These are phyloP conservation scores for Apophysomyces trapeziformis DNA, from an alignment of 371 early-diverging fungal species.

Conservation along the genomic window DNA sequence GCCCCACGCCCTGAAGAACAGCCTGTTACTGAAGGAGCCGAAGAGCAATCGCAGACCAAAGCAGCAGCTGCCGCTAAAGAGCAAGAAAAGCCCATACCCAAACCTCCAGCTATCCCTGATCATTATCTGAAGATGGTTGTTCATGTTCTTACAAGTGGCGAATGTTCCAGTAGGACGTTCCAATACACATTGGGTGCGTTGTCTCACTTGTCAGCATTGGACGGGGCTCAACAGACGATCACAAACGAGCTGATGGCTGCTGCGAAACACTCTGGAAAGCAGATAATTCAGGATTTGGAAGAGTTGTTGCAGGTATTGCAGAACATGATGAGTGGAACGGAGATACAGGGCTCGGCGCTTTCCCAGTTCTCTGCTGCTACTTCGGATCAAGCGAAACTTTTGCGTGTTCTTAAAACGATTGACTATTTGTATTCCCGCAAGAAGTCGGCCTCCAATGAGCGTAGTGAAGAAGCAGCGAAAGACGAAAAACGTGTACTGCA, in stretches of 20 bases:
- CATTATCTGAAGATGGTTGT: conserved; percentile 82
- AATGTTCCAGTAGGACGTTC: conserved; percentile 94
- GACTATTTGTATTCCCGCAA: conserved; percentile 79
- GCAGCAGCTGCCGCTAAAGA: conserved; percentile 13
- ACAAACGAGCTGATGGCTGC: conserved; percentile 74
- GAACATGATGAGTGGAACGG: conserved; percentile 60
- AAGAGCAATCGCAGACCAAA: conserved; percentile 10
- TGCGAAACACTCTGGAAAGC: conserved; percentile 72
- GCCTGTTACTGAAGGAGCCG: neutral
- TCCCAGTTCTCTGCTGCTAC: conserved; percentile 83
- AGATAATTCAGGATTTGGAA: conserved; percentile 72
- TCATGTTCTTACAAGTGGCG: conserved; percentile 87
- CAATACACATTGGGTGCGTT: conserved; percentile 89
- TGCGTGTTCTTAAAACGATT: conserved; percentile 93
- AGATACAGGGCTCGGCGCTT: conserved; percentile 65
- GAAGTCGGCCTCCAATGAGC: conserved; percentile 27
- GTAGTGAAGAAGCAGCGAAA: conserved; percentile 23
- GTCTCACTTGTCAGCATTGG: conserved; percentile 80
- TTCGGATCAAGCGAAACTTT: conserved; percentile 88
- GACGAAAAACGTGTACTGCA: conserved; percentile 64
- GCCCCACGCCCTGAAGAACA: conserved; percentile 14
- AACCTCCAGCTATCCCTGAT: conserved; percentile 76
- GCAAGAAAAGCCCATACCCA: conserved; percentile 37
- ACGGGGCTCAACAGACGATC: conserved; percentile 77
- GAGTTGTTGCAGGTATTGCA: conserved; percentile 65